A percentile compares a stretch with the other conserved stretches of the same genome.
Evolutionary conservation across 208 protist species (phyloP).

Genomic region (Lotmaria passim): DNA sequence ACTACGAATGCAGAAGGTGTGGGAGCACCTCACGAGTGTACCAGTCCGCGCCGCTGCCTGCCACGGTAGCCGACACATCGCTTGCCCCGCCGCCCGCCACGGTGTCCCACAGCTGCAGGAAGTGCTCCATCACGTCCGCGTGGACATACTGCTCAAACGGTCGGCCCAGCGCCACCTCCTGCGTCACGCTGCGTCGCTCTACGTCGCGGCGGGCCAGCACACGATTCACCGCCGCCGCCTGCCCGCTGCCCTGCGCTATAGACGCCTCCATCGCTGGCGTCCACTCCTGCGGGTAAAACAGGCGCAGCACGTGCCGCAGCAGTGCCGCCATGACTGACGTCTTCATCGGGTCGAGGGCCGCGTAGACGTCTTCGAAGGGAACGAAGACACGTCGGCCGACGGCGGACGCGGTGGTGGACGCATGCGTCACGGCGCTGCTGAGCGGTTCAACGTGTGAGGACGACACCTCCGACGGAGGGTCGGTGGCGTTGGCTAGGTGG

Average conservation of each 20-base stretch:
- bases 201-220: constrained; percentile 51
- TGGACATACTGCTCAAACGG: constrained; percentile 67
- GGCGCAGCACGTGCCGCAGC: constrained; percentile 52
- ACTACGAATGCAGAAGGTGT: constrained; percentile 34
- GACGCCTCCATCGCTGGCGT: constrained; percentile 21
- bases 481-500: constrained; percentile 9
- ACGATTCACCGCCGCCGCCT: constrained; percentile 27
- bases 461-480: neutral
- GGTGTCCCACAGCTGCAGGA: constrained; percentile 37
- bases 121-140: constrained; percentile 50
- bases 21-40: constrained; percentile 45
- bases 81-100: constrained; percentile 1
- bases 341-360: constrained; percentile 66
- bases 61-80: constrained; percentile 16
- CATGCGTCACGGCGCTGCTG: neutral
- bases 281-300: constrained; percentile 71
- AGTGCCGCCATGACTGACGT: constrained; percentile 69
- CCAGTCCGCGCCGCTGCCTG: constrained; percentile 29
- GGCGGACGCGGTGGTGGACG: neutral
- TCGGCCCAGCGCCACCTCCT: constrained; percentile 61
- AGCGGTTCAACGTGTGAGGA: neutral
- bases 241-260: neutral
- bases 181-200: constrained; percentile 48
- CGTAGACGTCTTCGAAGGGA: constrained; percentile 67
- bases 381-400: constrained; percentile 24